Evolutionary conservation across 805 yeast genomes (phyloP), one percentile per base, ranked within the genome.

Genomic region (Middelhovenomyces tepae): DNA sequence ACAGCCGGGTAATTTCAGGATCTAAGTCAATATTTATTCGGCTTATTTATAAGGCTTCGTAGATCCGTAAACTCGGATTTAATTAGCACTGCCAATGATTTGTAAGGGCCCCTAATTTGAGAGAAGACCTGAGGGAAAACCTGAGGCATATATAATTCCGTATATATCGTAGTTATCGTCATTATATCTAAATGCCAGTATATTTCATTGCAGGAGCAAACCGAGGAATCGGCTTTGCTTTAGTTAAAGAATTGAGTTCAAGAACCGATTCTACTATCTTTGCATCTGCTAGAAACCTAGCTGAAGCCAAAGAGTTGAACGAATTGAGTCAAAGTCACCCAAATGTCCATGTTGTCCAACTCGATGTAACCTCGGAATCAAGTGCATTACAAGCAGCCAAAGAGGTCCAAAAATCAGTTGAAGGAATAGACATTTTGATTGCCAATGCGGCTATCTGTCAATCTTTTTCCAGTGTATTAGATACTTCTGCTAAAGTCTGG

Each of bases 131-230:
- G n/a, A n/a, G n/a, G n/a, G n/a, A n/a, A n/a, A n/a, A n/a, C n/a
- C n/a, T n/a, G n/a, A n/a, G n/a, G n/a, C n/a, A n/a, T n/a, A n/a
- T n/a, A n/a, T n/a, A n/a, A n/a, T n/a, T n/a, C n/a, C n/a, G n/a
- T n/a, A n/a, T n/a, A n/a, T n/a, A n/a, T n/a, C n/a, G n/a, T n/a
- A n/a, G n/a, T n/a, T n/a, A n/a, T n/a, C n/a, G n/a, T n/a, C n/a
- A n/a, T n/a, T n/a, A n/a, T n/a, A n/a, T n/a, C n/a, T n/a, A n/a
- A n/a, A n/a, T n/a, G n/a, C n/a, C 32, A 18, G 42, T 43, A 13
- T 60, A 60, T 43, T 50, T 57, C n/a, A 38, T 60, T 30, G 47
- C 60, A 9, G 66, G 67, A 15, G 57, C 59, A 18, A 53, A 53
- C 35, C 46, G 60, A 30, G 66, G 66, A 3, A 57, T 62, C 34